phyloP scores from a whole-genome alignment of 306 rosid genomes.

The Glycine tomentella region DNA sequence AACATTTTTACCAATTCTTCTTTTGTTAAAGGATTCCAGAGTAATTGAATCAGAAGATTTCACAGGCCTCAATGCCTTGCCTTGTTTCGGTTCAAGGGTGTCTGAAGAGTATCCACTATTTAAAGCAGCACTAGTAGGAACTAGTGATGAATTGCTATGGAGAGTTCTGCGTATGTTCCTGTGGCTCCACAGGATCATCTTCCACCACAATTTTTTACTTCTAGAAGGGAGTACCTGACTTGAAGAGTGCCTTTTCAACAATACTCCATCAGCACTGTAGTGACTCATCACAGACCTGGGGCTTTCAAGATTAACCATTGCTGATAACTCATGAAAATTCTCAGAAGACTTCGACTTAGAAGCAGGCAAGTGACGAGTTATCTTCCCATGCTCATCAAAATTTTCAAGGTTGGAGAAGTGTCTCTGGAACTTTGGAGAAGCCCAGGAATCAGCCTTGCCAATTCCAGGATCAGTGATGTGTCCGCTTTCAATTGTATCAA shows the following conservation, averaged over 20 bases:
- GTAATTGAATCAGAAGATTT: conserved; percentile 60
- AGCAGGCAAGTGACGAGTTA: conserved; percentile 50
- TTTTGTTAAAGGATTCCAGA: conserved; percentile 46
- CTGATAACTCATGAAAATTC: conserved; percentile 57
- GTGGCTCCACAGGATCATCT: conserved; percentile 89
- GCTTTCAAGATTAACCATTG: conserved; percentile 56
- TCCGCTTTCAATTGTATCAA: conserved; percentile 56
- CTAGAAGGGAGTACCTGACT: conserved; percentile 88
- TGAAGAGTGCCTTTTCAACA: conserved; percentile 79
- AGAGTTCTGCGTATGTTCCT: conserved; percentile 62
- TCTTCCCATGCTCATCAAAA: conserved; percentile 49
- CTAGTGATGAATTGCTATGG: conserved; percentile 42
- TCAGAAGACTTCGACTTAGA: conserved; percentile 57
- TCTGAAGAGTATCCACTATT: conserved; percentile 75
- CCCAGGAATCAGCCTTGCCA: conserved; percentile 57
- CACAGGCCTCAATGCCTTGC: conserved; percentile 47
- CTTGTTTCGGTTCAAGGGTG: conserved; percentile 67
- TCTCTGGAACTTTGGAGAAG: conserved; percentile 68
- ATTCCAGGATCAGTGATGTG: conserved; percentile 87
- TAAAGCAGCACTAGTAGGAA: conserved; percentile 44
- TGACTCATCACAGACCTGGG: conserved; percentile 64
- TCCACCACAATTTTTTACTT: conserved; percentile 85
- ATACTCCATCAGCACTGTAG: conserved; percentile 82
- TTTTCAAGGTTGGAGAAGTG: conserved; percentile 85
- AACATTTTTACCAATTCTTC: conserved; percentile 19